Percentiles rank a stretch among this genome's conserved stretches.
Evolutionary conservation across 202 grass and related monocot species (phyloP).

Genomic region (Digitaria exilis): DNA sequence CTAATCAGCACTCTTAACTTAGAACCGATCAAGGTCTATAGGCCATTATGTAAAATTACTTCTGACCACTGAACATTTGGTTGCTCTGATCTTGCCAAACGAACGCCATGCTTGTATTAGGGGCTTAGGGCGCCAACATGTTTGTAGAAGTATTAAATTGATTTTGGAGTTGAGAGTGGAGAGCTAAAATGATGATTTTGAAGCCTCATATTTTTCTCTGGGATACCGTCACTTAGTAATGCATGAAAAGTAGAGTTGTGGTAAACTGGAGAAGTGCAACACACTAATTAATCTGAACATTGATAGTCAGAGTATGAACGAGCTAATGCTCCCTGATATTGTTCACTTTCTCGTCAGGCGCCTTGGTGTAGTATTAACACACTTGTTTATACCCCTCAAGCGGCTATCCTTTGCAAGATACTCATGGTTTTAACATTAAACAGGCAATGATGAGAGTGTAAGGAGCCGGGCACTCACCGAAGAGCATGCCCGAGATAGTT

Average conservation of each 20-base stretch:
- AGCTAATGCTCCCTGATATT: background rate
- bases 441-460: slow-evolving; percentile 79
- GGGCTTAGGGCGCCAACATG: too few relatives aligned
- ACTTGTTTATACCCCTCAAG: background rate
- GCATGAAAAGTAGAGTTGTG: background rate
- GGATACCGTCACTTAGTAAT: background rate
- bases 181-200: background rate
- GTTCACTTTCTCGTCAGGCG: slow-evolving; percentile 3
- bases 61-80: background rate
- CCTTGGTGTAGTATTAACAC: background rate
- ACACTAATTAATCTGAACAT: background rate
- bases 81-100: slow-evolving; percentile 12
- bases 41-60: background rate
- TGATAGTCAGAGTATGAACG: background rate
- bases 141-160: background rate
- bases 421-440: slow-evolving; percentile 20
- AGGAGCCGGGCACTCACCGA: slow-evolving; percentile 83
- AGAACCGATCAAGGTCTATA: background rate
- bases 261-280: background rate
- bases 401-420: background rate
- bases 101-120: background rate
- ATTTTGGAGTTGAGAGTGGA: background rate
- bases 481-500: slow-evolving; percentile 95
- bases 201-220: slow-evolving; percentile 21
- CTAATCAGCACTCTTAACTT: background rate